Percentiles rank a stretch among this genome's conserved stretches.
These are phyloP conservation scores for Sonneratia caseolaris DNA, from an alignment of 345 rosid genomes.

Conservation along the genomic window DNA sequence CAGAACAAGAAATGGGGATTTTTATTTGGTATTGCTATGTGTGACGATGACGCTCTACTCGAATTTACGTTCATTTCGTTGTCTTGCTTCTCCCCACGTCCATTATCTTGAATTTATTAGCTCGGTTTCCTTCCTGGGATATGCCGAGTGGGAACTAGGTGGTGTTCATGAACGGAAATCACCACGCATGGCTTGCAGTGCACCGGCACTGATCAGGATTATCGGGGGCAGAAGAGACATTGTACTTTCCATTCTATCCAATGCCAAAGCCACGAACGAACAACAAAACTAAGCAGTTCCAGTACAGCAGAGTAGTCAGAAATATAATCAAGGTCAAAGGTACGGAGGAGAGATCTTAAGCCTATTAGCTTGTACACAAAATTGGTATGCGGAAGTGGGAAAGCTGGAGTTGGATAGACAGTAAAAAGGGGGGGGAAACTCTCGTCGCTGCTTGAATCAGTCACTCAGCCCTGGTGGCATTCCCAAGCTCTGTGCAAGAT, in stretches of 20 bases:
- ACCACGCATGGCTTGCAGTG: too few species aligned
- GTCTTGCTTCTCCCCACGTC: too few species aligned
- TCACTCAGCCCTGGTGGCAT: slow-evolving; percentile 78
- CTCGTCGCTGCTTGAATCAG: slow-evolving; percentile 40
- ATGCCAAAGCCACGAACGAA: neutral
- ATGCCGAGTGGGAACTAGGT: too few species aligned
- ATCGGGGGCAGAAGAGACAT: neutral
- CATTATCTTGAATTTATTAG: too few species aligned
- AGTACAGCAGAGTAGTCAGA: neutral
- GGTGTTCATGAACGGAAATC: too few species aligned
- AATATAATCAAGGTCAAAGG: neutral
- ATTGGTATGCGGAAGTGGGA: slow-evolving; percentile 3
- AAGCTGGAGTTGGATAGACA: neutral
- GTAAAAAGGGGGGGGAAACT: neutral
- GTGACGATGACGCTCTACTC: too few species aligned
- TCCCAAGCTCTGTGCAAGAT: slow-evolving; percentile 89
- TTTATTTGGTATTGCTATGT: too few species aligned
- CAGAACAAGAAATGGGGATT: too few species aligned
- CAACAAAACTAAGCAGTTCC: neutral
- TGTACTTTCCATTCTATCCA: neutral
- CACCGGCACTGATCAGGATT: too few species aligned
- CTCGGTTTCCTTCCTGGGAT: too few species aligned
- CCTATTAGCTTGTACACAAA: slow-evolving; percentile 7
- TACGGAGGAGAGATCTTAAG: neutral
- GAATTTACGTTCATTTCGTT: too few species aligned